Evolutionary conservation across 164 flowering plant genomes (phyloP), one percentile per base, ranked within the genome.

Genomic region (Amborella trichopoda): DNA sequence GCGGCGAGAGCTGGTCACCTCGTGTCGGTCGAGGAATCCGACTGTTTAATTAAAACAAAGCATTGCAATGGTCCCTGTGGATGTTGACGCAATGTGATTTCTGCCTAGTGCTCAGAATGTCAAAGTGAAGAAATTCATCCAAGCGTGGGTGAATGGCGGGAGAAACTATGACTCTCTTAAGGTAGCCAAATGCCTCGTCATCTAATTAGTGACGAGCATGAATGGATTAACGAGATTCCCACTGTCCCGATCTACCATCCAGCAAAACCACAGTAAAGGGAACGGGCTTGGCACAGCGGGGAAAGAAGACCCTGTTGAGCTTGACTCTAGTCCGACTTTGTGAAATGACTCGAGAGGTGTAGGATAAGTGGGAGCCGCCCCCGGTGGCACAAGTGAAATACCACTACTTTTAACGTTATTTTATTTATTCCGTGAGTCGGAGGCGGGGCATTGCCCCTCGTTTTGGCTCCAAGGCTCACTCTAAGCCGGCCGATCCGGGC

Each of bases 111-210:
- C 37, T 28, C 22, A 27, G 22, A 46, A 46, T 46, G 49, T 46
- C 38, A 67, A 63, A 61, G 72, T 61, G 67, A 54, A n/a, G n/a
- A n/a, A n/a, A n/a, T n/a, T n/a, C n/a, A n/a, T n/a, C n/a, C n/a
- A n/a, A n/a, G n/a, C n/a, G 59, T 54, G 54, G 62, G 61, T 59
- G 54, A 56, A 49, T 46, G 28, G 51, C 61, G 53, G 51, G 63
- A 48, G 54, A 60, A 60, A 59, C 69, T 59, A 60, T 56, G 47
- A 64, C 66, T 61, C 60, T 59, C 64, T 59, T 53, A 54, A 59
- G 58, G 67, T 58, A 46, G 39, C 49, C 41, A 51, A 40, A 51
- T 51, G 46, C 55, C 47, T 42, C 46, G 45, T 27, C 36, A 17
- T 25, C 49, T 46, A 46, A 25, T 26, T 18, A 46, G 36, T 46